These are phyloP conservation scores for Grammothele lineata DNA, from an alignment of 768 basidiomycete genomes.

Conservation along the genomic window DNA sequence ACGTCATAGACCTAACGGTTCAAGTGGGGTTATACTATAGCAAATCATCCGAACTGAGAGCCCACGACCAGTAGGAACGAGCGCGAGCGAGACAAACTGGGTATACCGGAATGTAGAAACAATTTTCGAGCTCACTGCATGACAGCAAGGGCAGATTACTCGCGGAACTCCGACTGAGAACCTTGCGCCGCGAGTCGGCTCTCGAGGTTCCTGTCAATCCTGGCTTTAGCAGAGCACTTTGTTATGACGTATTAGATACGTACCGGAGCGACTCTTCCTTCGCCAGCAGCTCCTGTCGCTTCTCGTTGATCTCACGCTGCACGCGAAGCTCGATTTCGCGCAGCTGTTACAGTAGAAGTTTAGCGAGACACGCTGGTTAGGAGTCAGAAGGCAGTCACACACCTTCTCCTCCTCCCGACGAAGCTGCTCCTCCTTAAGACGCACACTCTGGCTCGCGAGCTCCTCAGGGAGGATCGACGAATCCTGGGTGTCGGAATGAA, in stretches of 20 bases:
- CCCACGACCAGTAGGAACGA: conserved; percentile 14
- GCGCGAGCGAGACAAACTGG: conserved; percentile 17
- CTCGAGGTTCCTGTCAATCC: conserved; percentile 69
- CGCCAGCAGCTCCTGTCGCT: conserved; percentile 92
- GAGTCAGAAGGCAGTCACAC: too few species aligned
- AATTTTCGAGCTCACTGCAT: conserved; percentile 15
- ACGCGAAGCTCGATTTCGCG: conserved; percentile 98
- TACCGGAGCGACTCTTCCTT: conserved; percentile 93
- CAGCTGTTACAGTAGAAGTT: too few species aligned
- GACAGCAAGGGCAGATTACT: conserved; percentile 35
- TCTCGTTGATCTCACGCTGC: conserved; percentile 96
- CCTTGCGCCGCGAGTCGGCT: conserved; percentile 89
- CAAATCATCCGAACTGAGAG: conserved; percentile 12
- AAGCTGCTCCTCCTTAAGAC: conserved; percentile 98
- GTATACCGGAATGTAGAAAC: conserved; percentile 24
- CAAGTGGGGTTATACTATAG: conserved; percentile 6
- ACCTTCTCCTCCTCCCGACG: conserved; percentile 96
- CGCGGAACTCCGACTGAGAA: conserved; percentile 74
- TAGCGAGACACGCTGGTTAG: too few species aligned
- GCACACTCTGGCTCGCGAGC: conserved; percentile 92
- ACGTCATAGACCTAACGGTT: conserved; percentile 8
- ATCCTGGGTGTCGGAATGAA: conserved; percentile 78
- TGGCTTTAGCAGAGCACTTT: conserved; percentile 2
- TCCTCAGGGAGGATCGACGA: conserved; percentile 94
- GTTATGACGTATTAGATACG: conserved; percentile 17